A percentile compares a stretch with the other conserved stretches of the same genome.
phyloP scores from a whole-genome alignment of 2,329 filamentous ascomycete genomes.

The Cryoendolithus antarcticus region DNA sequence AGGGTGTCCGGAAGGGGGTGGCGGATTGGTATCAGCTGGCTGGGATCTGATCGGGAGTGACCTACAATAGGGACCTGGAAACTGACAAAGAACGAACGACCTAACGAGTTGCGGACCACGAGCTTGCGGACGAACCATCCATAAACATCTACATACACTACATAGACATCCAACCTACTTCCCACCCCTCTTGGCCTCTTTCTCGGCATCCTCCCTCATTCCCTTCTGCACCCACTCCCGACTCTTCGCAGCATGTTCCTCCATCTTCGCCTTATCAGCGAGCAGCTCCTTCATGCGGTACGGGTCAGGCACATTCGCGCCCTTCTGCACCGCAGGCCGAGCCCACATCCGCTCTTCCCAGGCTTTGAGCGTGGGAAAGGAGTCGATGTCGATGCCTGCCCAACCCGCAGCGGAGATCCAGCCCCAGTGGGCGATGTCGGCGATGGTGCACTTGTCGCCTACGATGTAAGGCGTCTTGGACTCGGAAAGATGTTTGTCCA shows the following conservation, averaged over 20 bases:
- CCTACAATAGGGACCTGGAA: not conserved
- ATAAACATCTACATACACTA: no score
- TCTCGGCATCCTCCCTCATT: no score
- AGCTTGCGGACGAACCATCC: no score
- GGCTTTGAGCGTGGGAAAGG: slow-evolving; percentile 61
- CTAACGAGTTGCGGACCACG: no score
- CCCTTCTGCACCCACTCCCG: slow-evolving; percentile 41
- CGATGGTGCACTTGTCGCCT: slow-evolving; percentile 54
- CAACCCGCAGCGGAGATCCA: slow-evolving; percentile 54
- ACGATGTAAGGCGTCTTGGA: slow-evolving; percentile 38
- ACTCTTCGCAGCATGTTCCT: slow-evolving; percentile 38
- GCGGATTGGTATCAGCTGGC: slow-evolving; percentile 27
- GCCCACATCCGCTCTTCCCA: slow-evolving; percentile 61
- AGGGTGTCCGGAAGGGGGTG: slow-evolving; percentile 36
- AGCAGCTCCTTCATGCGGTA: slow-evolving; percentile 49
- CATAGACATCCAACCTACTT: no score
- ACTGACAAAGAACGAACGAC: no score
- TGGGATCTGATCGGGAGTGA: slow-evolving; percentile 12
- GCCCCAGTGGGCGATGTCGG: slow-evolving; percentile 67
- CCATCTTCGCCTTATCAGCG: slow-evolving; percentile 43
- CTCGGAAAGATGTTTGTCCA: slow-evolving; percentile 53
- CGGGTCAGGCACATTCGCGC: slow-evolving; percentile 54
- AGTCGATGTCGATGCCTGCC: slow-evolving; percentile 52
- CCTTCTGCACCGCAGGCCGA: slow-evolving; percentile 60
- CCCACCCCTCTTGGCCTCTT: no score